Evolutionary conservation across 345 rosid genomes (phyloP), one percentile per base, ranked within the genome.

Genomic region (Erucastrum elatum): DNA sequence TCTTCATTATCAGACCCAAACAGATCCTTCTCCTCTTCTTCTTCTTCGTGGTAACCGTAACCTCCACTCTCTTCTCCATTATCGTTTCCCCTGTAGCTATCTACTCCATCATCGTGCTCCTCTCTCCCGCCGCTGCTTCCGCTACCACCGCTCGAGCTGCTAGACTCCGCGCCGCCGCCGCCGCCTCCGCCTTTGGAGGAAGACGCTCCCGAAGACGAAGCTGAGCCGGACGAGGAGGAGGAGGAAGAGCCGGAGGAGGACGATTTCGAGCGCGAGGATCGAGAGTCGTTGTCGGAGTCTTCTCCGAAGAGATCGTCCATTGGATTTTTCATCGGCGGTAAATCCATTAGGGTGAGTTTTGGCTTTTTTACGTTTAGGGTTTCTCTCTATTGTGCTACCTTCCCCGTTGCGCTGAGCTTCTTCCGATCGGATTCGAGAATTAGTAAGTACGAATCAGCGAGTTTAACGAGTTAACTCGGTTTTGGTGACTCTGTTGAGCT

Each of bases 1-100:
- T 89, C 97, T 85, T 90, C 92, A 68, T 91, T 91, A 81, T 91
- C 98, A 74, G 96, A 87, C 6, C 94, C 98, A 82, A 93, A 96
- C 53, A 93, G 91, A 86, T 96, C 98, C 25, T 68, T 85, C 3
- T 81, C 89, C 6, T 82, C 74, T 58, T 74, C 86, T 10, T 79
- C 87, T 17, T 80, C 64, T 27, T 60, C 82, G 39, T 64, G 83
- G 68, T 62, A 65, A 65, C 17, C 64, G 4, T 75, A 75, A 33
- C 6, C 3, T 11, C 70, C 81, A 68, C 51, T 56, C 51, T 72
- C 80, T 51, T 72, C 80, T 61, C 70, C 77, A 55, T 73, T 67
- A 25, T 76, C 71, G 35, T 41, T 41, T 10, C 65, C 66, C 59
- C 80, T 76, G 71, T 76, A 65, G 29, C 77, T 81, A 3, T 81